phyloP scores from a whole-genome alignment of 2,329 filamentous ascomycete genomes.

The Colletotrichum tofieldiae region DNA sequence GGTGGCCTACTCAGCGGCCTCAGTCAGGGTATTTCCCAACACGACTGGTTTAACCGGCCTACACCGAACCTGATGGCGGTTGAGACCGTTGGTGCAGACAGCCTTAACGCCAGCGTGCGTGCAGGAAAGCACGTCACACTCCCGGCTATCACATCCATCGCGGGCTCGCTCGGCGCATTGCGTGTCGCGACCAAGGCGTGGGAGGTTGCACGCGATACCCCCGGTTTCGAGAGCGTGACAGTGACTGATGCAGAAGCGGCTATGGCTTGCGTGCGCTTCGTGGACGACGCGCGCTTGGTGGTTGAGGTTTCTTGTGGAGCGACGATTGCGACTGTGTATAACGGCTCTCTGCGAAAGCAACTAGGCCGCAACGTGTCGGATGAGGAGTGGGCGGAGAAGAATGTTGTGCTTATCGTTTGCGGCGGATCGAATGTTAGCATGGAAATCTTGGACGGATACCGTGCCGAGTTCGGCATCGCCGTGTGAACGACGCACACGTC shows the following conservation, averaged over 20 bases:
- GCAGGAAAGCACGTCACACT: constrained; percentile 74
- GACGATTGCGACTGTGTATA: constrained; percentile 79
- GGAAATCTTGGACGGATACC: constrained; percentile 73
- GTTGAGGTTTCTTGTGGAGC: constrained; percentile 92
- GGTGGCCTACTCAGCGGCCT: constrained; percentile 86
- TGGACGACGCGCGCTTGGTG: constrained; percentile 85
- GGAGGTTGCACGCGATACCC: constrained; percentile 66
- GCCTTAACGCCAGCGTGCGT: constrained; percentile 74
- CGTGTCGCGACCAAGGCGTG: constrained; percentile 79
- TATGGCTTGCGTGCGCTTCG: constrained; percentile 81
- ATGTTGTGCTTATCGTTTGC: constrained; percentile 88
- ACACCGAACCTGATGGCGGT: constrained; percentile 76
- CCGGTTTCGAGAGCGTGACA: constrained; percentile 69
- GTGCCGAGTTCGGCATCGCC: constrained; percentile 57
- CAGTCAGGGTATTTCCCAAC: constrained; percentile 75
- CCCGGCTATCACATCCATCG: constrained; percentile 81
- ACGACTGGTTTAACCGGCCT: constrained; percentile 49
- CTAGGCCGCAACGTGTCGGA: constrained; percentile 69
- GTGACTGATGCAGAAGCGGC: constrained; percentile 85
- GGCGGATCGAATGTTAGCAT: constrained; percentile 80
- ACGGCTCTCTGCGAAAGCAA: constrained; percentile 72
- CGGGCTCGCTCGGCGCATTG: constrained; percentile 81
- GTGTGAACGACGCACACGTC: background rate
- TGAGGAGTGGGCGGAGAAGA: constrained; percentile 75
- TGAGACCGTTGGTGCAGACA: constrained; percentile 83